Conservation (phyloP, 768 basidiomycete species). For the Auriscalpium vulgare region DNA sequence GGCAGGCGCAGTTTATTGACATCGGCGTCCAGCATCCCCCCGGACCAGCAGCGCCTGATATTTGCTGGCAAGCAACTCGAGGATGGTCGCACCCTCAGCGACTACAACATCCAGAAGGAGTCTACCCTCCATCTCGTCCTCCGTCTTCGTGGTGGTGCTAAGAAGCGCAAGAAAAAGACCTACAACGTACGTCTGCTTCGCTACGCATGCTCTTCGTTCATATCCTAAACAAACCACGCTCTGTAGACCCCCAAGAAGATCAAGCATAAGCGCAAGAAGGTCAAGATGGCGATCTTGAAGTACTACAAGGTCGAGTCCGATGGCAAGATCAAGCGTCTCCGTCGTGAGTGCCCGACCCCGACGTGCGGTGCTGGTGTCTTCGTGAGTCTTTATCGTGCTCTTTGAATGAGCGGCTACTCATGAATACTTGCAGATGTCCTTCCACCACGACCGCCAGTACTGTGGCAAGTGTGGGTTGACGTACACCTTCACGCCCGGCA, state of each 20-base stretch:
- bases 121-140: slow-evolving; percentile 97
- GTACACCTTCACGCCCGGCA: slow-evolving; percentile 76
- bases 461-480: slow-evolving; percentile 93
- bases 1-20: slow-evolving; percentile 3
- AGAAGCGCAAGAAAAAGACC: slow-evolving; percentile 99
- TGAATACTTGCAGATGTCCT: slow-evolving; percentile 70
- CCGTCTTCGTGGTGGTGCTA: slow-evolving; percentile 97
- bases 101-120: slow-evolving; percentile 99
- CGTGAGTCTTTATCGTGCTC: slow-evolving; percentile 32
- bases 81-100: slow-evolving; percentile 92
- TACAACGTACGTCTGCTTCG: slow-evolving; percentile 67
- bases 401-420: slow-evolving; percentile 17
- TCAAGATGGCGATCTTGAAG: slow-evolving; percentile 99
- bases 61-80: slow-evolving; percentile 99
- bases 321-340: slow-evolving; percentile 98
- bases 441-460: slow-evolving; percentile 97
- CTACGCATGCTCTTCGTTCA: background rate
- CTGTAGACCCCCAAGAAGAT: slow-evolving; percentile 93
- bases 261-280: slow-evolving; percentile 99
- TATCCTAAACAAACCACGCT: background rate
- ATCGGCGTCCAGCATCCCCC: slow-evolving; percentile 54
- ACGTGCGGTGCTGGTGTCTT: slow-evolving; percentile 84
- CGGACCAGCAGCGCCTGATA: slow-evolving; percentile 96
- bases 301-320: slow-evolving; percentile 94
- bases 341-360: slow-evolving; percentile 85